Evolutionary conservation across 306 rosid species (phyloP), one percentile per base, ranked within the genome.

Genomic region (Gynostemma pentaphyllum): DNA sequence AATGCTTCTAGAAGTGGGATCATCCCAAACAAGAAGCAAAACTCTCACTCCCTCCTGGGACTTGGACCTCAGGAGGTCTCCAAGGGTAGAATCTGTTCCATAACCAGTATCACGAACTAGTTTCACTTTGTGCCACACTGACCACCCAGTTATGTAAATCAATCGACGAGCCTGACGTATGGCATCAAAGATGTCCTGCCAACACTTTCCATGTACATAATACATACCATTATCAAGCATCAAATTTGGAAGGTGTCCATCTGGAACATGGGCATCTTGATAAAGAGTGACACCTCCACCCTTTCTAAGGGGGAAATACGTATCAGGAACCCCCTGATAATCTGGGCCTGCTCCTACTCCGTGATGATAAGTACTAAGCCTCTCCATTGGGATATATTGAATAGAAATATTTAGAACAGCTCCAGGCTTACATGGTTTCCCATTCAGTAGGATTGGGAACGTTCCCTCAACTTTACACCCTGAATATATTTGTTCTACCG

Each of bases 31-130:
- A 78, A 92, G 99, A 46, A 92, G 89, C 77, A 92, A 83, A 76
- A 92, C 99, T 54, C 99, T 82, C 61, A 92, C 96, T 76, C 99
- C 99, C 69, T 92, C 96, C 70, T 81, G 88, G 26, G 99, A 92
- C 79, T 86, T 92, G 14, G 87, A 42, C 81, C 88, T 84, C 68
- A 92, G 76, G 69, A 92, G 83, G 22, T 92, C 94, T 23, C 99
- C 99, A 19, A 92, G 70, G 42, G 79, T 75, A 68, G 12, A 55
- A 19, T 75, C 59, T 47, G 90, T 64, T 47, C 76, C 70, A 30
- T 26, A 11, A 52, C 70, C 68, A 70, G 68, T 77, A 80, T 88
- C 95, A 68, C 99, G 82, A 41, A 88, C 74, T 71, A 92, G 67
- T 71, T 56, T 81, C 67, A 86, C 95, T 73, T 82, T 81, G 80